Base-by-base conservation (phyloP, 2,329 filamentous ascomycete genomes). In the Cladophialophora bantiana region DNA sequence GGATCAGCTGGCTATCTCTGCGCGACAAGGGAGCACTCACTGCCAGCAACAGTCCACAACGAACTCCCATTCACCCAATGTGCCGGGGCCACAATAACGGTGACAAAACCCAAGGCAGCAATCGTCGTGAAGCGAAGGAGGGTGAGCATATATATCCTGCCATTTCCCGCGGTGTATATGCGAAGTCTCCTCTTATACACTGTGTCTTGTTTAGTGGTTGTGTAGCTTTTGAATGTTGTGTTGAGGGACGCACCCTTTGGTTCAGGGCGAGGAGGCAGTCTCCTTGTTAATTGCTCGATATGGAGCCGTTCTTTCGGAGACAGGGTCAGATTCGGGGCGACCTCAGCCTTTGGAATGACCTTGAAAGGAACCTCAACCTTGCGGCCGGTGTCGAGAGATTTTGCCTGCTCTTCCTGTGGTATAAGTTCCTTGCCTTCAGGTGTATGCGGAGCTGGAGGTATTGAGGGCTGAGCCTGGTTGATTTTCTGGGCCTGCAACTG, bases 161-260 rank as follows among this genome's bases (percentile, higher is more conserved):
- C 84, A 0, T 87, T 89, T 60, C 92, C 91, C 61, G 88, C 88
- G 78, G 93, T 90, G 77, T 92, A 96, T 68, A 96, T 85, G 71
- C 93, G 83, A 34, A 94, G 75, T 13, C 81, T 81, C 69, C 87
- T 83, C 52, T 69, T 71, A 57, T 70, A 72, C 32, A 71, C 68
- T 71, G 60, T 13, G 26, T 10, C 38, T 48, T n/a, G 59, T 63
- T 63, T 48, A 64, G 59, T 58, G 26, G 10, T 20, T 15, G 10
- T 65, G 34, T 26, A 18, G 34, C 58, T 12, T 18, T 58, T 1
- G 9, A 34, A n/a, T 20, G 32, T 10, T 32, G 31, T 36, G 10
- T n/a, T n/a, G 36, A 38, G 32, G 26, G 1, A 45, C 52, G 36
- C 65, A 69, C 61, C 56, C 64, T 69, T 66, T 31, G 68, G 57